Conservation (phyloP, 345 rosid genomes). For the Populus nigra region DNA sequence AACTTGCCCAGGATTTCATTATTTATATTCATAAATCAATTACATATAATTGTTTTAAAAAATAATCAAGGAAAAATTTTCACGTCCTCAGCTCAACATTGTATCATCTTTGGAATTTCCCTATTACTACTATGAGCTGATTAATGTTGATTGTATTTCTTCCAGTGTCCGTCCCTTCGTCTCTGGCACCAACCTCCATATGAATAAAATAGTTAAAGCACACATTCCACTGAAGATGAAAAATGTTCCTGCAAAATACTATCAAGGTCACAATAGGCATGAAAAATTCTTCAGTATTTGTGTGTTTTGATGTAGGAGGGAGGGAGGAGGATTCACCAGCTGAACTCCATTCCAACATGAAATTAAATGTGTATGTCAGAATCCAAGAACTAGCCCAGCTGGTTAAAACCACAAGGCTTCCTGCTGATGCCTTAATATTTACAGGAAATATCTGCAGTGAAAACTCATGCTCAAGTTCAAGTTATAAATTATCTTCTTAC, state of each 20-base stretch:
- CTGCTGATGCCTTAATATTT: background rate
- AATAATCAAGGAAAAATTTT: too few species aligned
- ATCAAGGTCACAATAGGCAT: background rate
- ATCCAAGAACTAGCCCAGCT: slow-evolving; percentile 4
- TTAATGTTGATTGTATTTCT: slow-evolving; percentile 6
- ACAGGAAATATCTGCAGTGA: slow-evolving; percentile 1
- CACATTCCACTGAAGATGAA: slow-evolving; percentile 1
- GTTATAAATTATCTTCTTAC: background rate
- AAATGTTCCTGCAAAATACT: slow-evolving; percentile 8
- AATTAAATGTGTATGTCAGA: slow-evolving; percentile 2
- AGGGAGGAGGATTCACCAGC: background rate
- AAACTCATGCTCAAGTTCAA: background rate
- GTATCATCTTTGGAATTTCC: too few species aligned
- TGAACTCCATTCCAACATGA: background rate
- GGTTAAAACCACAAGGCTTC: slow-evolving; percentile 1
- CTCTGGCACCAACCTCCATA: slow-evolving; percentile 8
- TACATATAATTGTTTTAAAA: too few species aligned
- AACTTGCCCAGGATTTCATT: too few species aligned
- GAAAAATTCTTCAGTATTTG: background rate
- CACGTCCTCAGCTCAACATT: too few species aligned
- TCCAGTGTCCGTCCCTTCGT: slow-evolving; percentile 15
- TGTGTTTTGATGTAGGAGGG: background rate
- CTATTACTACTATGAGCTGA: background rate
- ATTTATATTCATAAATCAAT: too few species aligned
- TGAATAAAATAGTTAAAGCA: background rate